Base-by-base conservation (phyloP, 2,329 filamentous ascomycete genomes). In the Trichoderma brevicompactum region DNA sequence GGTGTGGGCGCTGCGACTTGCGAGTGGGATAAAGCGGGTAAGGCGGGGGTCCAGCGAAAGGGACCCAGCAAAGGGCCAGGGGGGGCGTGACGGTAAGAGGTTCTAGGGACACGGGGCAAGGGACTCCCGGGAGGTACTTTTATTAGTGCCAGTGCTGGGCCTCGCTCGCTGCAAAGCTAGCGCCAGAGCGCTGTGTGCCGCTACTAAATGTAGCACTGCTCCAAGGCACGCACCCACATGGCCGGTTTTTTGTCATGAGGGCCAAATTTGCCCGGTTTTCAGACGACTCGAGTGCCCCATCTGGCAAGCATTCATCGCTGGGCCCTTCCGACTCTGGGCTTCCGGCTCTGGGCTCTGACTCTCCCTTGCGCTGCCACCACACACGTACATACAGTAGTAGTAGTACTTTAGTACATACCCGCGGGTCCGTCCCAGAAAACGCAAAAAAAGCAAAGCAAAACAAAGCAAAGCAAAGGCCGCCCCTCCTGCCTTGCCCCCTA, bases 201-300 rank as follows among this genome's bases (percentile, higher is more conserved):
- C 54, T 59, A 34, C 56, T 60, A 60, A 60, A 49, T 50, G 56
- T 60, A 60, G 56, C 44, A 38, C 36, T 32, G 48, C 48, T 50
- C 28, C 49, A 6, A 19, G 49, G 28, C 10, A 41, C 13, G 53
- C 28, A 34, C 41, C 54, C 52, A 64, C 61, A 64, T 64, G 61
- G 61, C 61, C 32, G 19, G 43, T 41, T 34, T 62, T 52, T 54
- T 53, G 48, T 62, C 48, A 62, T 44, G 36, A 23, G 15, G 28
- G 59, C 59, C 44, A 55, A 56, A 64, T 64, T 64, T 64, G 50
- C 50, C 61, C 61, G 32, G 40, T 64, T 64, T 64, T 49, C 12
- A 3, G 38, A 28, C 38, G 40, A 44, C 23, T 48, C 41, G 19
- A 55, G 46, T 55, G 50, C 61, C 61, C 61, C 61, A 64, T 64